phyloP scores from a whole-genome alignment of 805 yeast species.

The Zygosaccharomyces rouxii region DNA sequence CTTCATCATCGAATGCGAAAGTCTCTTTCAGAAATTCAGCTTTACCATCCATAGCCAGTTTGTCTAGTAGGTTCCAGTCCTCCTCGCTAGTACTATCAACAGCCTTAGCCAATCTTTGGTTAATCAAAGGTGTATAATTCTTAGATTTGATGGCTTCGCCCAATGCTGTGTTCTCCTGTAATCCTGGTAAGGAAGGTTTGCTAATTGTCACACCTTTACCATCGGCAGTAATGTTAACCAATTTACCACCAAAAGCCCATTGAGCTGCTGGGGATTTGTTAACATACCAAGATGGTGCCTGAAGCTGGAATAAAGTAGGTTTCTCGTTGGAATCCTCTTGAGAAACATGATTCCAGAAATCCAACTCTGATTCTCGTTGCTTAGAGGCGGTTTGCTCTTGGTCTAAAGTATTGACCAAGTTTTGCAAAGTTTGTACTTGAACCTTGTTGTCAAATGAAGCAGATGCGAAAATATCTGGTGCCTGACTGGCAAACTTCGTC shows the following conservation, averaged over 20 bases:
- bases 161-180: slow-evolving; percentile 40
- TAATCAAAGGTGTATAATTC: slow-evolving; percentile 52
- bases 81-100: slow-evolving; percentile 41
- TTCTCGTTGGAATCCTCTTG: slow-evolving; percentile 70
- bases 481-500: slow-evolving; percentile 77
- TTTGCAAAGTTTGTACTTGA: slow-evolving; percentile 80
- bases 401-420: slow-evolving; percentile 36
- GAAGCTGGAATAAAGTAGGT: slow-evolving; percentile 53
- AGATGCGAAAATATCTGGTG: slow-evolving; percentile 86
- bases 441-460: slow-evolving; percentile 86
- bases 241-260: slow-evolving; percentile 93
- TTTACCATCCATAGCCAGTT: slow-evolving; percentile 48
- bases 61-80: slow-evolving; percentile 64
- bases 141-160: slow-evolving; percentile 53
- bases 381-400: slow-evolving; percentile 30
- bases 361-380: slow-evolving; percentile 49
- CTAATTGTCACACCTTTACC: slow-evolving; percentile 38
- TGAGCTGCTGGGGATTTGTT: slow-evolving; percentile 61
- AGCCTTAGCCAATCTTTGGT: slow-evolving; percentile 44
- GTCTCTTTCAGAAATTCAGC: slow-evolving; percentile 45
- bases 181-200: slow-evolving; percentile 39
- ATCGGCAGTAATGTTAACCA: slow-evolving; percentile 51
- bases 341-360: slow-evolving; percentile 80
- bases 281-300: slow-evolving; percentile 88
- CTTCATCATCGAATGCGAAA: slow-evolving; percentile 37